Evolutionary conservation across 164 flowering plant genomes (phyloP), one percentile per base, ranked within the genome.

Genomic region (Magnolia officinalis): DNA sequence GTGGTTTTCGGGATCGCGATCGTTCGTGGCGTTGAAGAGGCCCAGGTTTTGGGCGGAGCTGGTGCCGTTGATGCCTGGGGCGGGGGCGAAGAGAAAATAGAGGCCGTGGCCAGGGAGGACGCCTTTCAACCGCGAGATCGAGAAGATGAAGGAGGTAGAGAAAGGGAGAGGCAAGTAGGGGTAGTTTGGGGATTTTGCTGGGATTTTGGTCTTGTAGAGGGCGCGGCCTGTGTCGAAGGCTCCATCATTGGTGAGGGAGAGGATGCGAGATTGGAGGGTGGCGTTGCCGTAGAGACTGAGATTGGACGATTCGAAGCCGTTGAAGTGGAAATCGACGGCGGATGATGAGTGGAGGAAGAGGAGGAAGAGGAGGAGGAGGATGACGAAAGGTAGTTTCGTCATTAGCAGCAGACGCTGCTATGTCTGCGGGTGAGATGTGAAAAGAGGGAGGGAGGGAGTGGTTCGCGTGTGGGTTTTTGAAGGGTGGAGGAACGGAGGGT

Each of bases 141-240:
- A 80, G 81, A 86, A 84, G 55, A 86, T 81, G 79, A 86, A 86
- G 26, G 87, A 86, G 16, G 87, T 78, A 31, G 78, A 80, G 71
- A 83, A 86, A 8, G 86, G 78, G 14, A 80, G 74, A 6, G 71
- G 71, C 20, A 37, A 13, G 55, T 71, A 63, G 4, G 78, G 29
- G 29, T 26, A 26, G 29, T 26, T 26, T 26, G 29, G 26, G 1
- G 78, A n/a, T 76, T 72, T 83, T 37, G 83, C 76, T 4, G 76
- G 78, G 67, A 84, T 75, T 66, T 81, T 82, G 23, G 64, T 10
- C 1, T 75, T 77, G 86, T 71, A 84, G 6, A 86, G 70, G 51
- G 82, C 85, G 1, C 84, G 67, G 58, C 88, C 86, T 26, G 80
- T 37, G 70, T 81, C 19, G 81, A 77, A 78, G 66, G 67, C 1